phyloP scores from a whole-genome alignment of 164 flowering plant genomes.

The Piper longum region DNA sequence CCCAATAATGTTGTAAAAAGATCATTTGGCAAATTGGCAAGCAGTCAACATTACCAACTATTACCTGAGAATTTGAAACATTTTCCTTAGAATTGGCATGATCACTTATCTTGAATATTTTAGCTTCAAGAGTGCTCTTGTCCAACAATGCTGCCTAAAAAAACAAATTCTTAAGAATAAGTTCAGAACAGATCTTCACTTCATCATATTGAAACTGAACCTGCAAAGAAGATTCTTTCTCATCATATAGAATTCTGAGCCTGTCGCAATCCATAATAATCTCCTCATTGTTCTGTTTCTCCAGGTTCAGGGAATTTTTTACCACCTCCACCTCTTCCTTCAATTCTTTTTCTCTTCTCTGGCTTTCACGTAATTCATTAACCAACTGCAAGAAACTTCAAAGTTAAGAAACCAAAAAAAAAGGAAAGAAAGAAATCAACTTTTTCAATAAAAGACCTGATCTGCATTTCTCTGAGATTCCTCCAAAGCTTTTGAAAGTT shows the following conservation, averaged over 20 bases:
- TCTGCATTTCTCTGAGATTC: conserved; percentile 62
- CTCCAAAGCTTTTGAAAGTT: conserved; percentile 62
- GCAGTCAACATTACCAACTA: not conserved
- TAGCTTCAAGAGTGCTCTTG: conserved; percentile 44
- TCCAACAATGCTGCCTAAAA: conserved; percentile 47
- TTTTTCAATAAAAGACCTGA: conserved; percentile 21
- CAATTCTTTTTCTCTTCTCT: conserved; percentile 40
- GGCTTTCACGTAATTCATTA: conserved; percentile 55
- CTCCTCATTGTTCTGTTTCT: conserved; percentile 44
- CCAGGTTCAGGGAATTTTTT: conserved; percentile 39
- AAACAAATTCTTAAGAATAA: not conserved
- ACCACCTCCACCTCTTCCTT: conserved; percentile 55
- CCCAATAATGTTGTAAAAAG: not conserved
- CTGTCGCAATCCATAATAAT: conserved; percentile 38
- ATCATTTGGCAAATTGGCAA: not conserved
- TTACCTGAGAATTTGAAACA: conserved; percentile 29
- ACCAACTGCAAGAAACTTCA: conserved; percentile 31
- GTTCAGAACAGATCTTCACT: not conserved
- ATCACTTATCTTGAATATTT: conserved; percentile 30
- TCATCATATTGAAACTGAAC: conserved; percentile 10
- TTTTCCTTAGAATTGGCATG: conserved; percentile 8
- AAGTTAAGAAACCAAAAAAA: not conserved
- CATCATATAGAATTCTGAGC: conserved; percentile 40
- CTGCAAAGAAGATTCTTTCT: conserved; percentile 67
- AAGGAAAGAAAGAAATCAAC: not conserved